Conservation (phyloP, 768 basidiomycete species). For the Suillus bovinus region DNA sequence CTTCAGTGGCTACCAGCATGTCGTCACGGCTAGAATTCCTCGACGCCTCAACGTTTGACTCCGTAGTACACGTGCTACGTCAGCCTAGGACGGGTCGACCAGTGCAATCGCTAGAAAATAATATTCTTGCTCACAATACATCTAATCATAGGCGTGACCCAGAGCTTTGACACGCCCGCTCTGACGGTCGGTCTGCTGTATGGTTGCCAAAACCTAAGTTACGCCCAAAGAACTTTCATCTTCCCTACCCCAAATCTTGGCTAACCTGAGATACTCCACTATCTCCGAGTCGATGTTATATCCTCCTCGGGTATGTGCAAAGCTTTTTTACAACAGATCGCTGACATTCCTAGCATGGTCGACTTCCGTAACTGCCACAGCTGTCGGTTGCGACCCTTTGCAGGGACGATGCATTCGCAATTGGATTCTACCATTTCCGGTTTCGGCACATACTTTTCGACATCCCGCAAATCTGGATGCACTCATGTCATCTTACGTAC, state of each 20-base stretch:
- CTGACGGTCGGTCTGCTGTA: no score
- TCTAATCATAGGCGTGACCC: background rate
- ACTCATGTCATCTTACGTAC: conserved; percentile 21
- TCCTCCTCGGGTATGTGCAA: background rate
- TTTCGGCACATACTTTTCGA: conserved; percentile 38
- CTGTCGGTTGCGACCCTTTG: conserved; percentile 16
- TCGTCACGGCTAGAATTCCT: no score
- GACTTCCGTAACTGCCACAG: conserved; percentile 8
- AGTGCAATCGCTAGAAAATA: background rate
- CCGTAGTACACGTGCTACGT: background rate
- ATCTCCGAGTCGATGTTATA: background rate
- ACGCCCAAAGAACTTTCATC: background rate
- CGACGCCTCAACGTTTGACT: background rate
- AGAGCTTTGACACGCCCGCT: background rate
- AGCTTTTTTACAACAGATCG: conserved; percentile 11
- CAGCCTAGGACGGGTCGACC: no score
- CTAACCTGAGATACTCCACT: background rate
- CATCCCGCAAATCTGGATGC: conserved; percentile 34
- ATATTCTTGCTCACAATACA: background rate
- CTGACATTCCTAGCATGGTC: conserved; percentile 31
- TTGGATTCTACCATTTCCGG: conserved; percentile 34
- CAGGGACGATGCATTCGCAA: conserved; percentile 28
- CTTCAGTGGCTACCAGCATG: no score
- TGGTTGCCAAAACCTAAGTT: background rate
- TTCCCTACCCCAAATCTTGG: background rate